Percentiles rank a stretch among this genome's conserved stretches.
Evolutionary conservation across 345 rosid species (phyloP).

Genomic region (Eucalyptus leucophloia): DNA sequence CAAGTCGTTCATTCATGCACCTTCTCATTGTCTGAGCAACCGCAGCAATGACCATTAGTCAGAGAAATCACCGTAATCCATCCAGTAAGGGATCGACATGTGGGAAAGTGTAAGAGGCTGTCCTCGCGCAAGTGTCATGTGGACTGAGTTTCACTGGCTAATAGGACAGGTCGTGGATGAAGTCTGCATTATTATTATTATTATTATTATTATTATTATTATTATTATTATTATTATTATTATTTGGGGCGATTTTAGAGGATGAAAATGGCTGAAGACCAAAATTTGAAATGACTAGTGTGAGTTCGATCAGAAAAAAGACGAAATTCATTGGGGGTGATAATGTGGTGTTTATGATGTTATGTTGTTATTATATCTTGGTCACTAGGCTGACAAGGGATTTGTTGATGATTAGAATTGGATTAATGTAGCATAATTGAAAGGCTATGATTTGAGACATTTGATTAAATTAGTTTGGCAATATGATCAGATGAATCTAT

Average conservation of each 20-base stretch:
- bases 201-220: too few relatives aligned
- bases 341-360: not conserved
- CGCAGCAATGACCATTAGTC: not conserved
- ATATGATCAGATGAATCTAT: not conserved
- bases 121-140: not conserved
- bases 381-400: not conserved
- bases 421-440: not conserved
- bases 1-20: not conserved
- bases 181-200: not conserved
- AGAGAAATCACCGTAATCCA: not conserved
- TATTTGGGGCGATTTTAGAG: not conserved
- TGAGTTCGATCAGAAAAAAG: not conserved
- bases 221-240: rapidly evolving
- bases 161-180: not conserved
- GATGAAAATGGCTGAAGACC: not conserved
- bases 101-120: not conserved
- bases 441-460: not conserved
- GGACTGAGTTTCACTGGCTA: not conserved
- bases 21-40: not conserved
- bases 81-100: not conserved
- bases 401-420: not conserved
- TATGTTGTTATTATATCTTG: not conserved
- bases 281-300: not conserved
- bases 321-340: not conserved
- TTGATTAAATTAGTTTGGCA: not conserved